Conservation (phyloP, 768 basidiomycete species). For the Gloeophyllum trabeum region DNA sequence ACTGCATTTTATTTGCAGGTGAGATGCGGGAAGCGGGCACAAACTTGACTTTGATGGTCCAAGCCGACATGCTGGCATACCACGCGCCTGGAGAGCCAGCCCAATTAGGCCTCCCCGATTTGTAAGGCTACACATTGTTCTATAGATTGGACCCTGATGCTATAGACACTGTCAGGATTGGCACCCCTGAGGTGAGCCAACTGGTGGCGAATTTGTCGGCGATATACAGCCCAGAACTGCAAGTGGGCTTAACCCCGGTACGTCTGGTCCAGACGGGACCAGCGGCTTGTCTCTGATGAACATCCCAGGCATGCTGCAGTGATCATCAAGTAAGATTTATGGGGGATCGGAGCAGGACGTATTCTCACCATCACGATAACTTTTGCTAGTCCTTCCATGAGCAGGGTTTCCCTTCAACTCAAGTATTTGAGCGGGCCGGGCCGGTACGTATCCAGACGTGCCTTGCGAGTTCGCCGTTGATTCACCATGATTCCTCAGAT, state of each 20-base stretch:
- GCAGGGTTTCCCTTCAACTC: slow-evolving; percentile 78
- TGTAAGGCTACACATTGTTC: slow-evolving; percentile 29
- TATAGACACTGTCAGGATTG: slow-evolving; percentile 42
- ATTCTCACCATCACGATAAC: background rate
- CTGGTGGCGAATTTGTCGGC: slow-evolving; percentile 65
- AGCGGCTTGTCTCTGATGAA: slow-evolving; percentile 1
- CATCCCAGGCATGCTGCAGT: slow-evolving; percentile 68
- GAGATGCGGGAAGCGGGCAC: slow-evolving; percentile 45
- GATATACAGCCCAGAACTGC: slow-evolving; percentile 75
- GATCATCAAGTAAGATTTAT: slow-evolving; percentile 66
- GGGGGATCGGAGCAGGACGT: background rate
- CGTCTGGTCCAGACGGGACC: slow-evolving; percentile 10
- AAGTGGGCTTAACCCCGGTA: slow-evolving; percentile 54
- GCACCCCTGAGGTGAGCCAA: slow-evolving; percentile 63
- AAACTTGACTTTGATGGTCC: slow-evolving; percentile 75
- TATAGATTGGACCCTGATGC: background rate
- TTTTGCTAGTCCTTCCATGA: slow-evolving; percentile 56
- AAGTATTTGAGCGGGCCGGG: slow-evolving; percentile 82
- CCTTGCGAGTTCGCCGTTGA: background rate
- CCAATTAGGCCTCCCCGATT: slow-evolving; percentile 72
- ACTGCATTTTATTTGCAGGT: slow-evolving; percentile 22
- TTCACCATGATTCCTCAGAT: slow-evolving; percentile 29
- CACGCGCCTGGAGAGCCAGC: slow-evolving; percentile 66
- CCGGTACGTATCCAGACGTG: slow-evolving; percentile 14
- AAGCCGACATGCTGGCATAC: slow-evolving; percentile 90